A percentile compares a stretch with the other conserved stretches of the same genome.
Conservation (phyloP, 768 basidiomycete species). For the Pisolithus orientalis region DNA sequence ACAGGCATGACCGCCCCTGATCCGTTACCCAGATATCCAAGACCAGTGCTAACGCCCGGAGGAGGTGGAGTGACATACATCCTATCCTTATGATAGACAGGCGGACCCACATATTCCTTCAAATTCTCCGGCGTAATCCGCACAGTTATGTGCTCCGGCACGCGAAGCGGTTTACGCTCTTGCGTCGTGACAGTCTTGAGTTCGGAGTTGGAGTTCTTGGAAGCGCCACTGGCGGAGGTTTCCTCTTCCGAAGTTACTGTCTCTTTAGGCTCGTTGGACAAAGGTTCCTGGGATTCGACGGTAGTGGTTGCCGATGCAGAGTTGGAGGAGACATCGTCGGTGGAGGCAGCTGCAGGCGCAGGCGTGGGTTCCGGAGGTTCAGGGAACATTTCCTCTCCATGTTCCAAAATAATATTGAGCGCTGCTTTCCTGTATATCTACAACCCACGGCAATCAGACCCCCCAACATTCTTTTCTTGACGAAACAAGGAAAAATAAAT, state of each 20-base stretch:
- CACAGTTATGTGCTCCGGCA: conserved; percentile 76
- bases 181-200: conserved; percentile 64
- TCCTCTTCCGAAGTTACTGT: conserved; percentile 6
- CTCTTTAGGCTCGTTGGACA: conserved; percentile 30
- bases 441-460: neutral
- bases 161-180: conserved; percentile 70
- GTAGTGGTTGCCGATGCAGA: conserved; percentile 22
- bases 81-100: conserved; percentile 90
- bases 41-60: conserved; percentile 88
- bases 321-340: conserved; percentile 1
- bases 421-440: conserved; percentile 98
- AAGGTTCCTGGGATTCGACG: conserved; percentile 50
- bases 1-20: conserved; percentile 96
- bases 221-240: conserved; percentile 8
- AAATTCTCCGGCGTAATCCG: conserved; percentile 80
- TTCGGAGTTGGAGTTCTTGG: conserved; percentile 17
- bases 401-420: conserved; percentile 81
- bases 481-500: too few relatives aligned
- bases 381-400: conserved; percentile 82
- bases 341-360: conserved; percentile 6
- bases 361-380: conserved; percentile 43
- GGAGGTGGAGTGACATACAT: conserved; percentile 80
- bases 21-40: conserved; percentile 95
- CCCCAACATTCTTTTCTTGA: neutral
- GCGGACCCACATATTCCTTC: conserved; percentile 95